phyloP scores from a whole-genome alignment of 2,329 filamentous ascomycete genomes.

The Dichotomopilus funicola region DNA sequence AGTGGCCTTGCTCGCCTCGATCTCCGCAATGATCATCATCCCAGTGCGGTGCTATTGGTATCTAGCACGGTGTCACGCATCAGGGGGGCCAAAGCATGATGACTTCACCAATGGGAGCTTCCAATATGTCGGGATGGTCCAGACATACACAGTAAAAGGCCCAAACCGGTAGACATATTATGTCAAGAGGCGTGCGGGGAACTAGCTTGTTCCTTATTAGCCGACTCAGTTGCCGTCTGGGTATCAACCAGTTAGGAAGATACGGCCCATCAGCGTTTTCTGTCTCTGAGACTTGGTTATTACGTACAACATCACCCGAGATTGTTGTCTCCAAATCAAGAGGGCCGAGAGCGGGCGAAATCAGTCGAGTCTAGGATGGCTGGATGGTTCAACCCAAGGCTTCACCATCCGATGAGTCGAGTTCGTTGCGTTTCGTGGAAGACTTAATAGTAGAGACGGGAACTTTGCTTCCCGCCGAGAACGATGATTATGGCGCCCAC shows the following conservation, averaged over 20 bases:
- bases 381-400: no score
- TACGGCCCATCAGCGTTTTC: not conserved
- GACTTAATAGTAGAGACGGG: no score
- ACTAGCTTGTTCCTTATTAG: not conserved
- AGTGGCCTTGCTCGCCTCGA: not conserved
- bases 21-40: not conserved
- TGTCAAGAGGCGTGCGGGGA: not conserved
- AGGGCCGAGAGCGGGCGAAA: no score
- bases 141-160: not conserved
- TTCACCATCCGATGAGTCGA: no score
- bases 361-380: no score
- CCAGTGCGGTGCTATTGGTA: not conserved
- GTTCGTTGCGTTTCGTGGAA: no score
- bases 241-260: not conserved
- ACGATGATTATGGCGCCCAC: no score
- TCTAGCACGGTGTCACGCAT: not conserved
- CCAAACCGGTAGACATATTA: not conserved
- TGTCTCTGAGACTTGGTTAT: no score
- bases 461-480: no score
- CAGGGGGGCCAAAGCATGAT: conserved; percentile 12
- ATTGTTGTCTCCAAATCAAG: no score
- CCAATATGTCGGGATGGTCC: not conserved
- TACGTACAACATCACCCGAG: no score
- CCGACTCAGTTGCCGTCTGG: not conserved
- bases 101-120: conserved; percentile 18